A percentile compares a stretch with the other conserved stretches of the same genome.
Evolutionary conservation across 1,284 basidiomycete species (phyloP).

Genomic region (Cerioporus squamosus): DNA sequence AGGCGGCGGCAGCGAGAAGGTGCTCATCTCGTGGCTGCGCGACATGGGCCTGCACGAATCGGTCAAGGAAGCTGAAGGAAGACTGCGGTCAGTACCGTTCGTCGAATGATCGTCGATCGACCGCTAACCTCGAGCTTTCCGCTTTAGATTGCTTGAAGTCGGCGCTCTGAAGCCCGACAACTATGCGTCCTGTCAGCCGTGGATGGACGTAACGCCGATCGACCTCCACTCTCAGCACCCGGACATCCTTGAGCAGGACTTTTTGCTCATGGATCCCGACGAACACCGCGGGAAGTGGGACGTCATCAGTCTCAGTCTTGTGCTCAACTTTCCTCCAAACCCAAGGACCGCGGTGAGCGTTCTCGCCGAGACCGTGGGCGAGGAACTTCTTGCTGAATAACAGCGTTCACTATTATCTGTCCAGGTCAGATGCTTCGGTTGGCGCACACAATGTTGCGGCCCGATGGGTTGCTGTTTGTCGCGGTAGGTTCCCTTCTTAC

Average conservation of each 20-base stretch:
- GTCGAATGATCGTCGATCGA: too few species aligned
- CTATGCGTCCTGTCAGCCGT: slow-evolving; percentile 63
- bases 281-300: slow-evolving; percentile 67
- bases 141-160: slow-evolving; percentile 77
- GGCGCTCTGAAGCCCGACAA: slow-evolving; percentile 87
- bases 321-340: slow-evolving; percentile 87
- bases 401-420: too few species aligned
- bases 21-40: slow-evolving; percentile 77
- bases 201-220: slow-evolving; percentile 78
- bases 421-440: slow-evolving; percentile 77
- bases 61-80: slow-evolving; percentile 27
- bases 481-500: slow-evolving; percentile 53
- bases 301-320: slow-evolving; percentile 81
- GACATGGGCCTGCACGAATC: slow-evolving; percentile 48
- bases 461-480: slow-evolving; percentile 70
- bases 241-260: slow-evolving; percentile 80
- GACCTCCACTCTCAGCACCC: slow-evolving; percentile 85
- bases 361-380: not conserved
- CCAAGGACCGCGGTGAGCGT: slow-evolving; percentile 68
- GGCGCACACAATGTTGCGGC: slow-evolving; percentile 62
- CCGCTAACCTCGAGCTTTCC: not conserved
- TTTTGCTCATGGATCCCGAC: slow-evolving; percentile 60
- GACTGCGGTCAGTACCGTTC: slow-evolving; percentile 43
- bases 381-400: too few species aligned
- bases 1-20: slow-evolving; percentile 84